Evolutionary conservation across 2,329 filamentous ascomycete species (phyloP).

Genomic region (Dactylellina leptospora): DNA sequence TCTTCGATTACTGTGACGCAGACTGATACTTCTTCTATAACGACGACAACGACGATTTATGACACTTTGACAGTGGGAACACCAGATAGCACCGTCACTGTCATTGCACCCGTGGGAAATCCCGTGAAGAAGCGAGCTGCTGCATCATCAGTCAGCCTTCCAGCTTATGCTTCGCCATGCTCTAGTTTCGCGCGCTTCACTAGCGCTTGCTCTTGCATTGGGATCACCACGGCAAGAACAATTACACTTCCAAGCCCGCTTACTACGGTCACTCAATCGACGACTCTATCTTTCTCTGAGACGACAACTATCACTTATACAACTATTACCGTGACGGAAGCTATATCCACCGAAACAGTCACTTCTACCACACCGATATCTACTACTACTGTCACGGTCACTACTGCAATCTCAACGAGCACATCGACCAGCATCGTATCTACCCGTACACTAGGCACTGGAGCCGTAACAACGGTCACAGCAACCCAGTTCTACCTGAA

Average conservation of each 20-base stretch:
- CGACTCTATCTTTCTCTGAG: not conserved
- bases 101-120: not conserved
- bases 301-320: not conserved
- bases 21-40: not conserved
- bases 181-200: not conserved
- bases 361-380: too few relatives aligned
- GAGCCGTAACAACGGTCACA: not conserved
- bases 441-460: conserved; percentile 1
- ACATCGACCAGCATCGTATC: not conserved
- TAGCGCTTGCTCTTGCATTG: conserved; percentile 20
- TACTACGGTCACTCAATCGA: conserved; percentile 1
- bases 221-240: not conserved
- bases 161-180: conserved; percentile 9
- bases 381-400: conserved; percentile 2
- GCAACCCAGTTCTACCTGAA: not conserved
- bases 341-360: not conserved
- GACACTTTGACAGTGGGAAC: conserved; percentile 5
- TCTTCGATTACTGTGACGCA: not conserved
- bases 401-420: conserved; percentile 3
- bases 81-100: conserved; percentile 3
- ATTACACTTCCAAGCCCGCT: conserved; percentile 8
- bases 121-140: not conserved
- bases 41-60: not conserved
- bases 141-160: not conserved
- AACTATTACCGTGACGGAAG: not conserved